These are phyloP conservation scores for Blastobotrys raffinosifermentans DNA, from an alignment of 1,139 yeast genomes.

Conservation along the genomic window DNA sequence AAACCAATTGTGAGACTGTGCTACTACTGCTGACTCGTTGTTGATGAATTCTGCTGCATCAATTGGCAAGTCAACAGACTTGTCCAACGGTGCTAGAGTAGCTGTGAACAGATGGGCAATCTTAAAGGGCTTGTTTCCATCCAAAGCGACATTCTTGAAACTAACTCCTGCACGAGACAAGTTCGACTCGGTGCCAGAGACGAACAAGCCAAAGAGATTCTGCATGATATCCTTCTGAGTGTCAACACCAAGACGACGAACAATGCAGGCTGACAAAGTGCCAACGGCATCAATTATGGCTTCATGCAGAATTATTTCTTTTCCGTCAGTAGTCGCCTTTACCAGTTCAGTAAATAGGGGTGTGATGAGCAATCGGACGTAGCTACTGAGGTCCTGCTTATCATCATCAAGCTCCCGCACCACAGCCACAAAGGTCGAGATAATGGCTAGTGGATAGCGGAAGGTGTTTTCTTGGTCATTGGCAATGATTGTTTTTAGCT, in stretches of 20 bases:
- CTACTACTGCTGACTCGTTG: slow-evolving; percentile 23
- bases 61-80: slow-evolving; percentile 13
- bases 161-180: background rate
- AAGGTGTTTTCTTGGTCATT: background rate
- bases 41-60: slow-evolving; percentile 21
- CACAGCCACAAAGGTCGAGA: slow-evolving; percentile 20
- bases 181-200: slow-evolving; percentile 11
- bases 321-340: slow-evolving; percentile 9
- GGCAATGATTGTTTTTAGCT: slow-evolving; percentile 21
- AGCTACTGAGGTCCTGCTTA: slow-evolving; percentile 12
- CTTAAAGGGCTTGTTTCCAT: slow-evolving; percentile 31
- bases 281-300: slow-evolving; percentile 17
- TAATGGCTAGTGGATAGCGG: slow-evolving; percentile 21
- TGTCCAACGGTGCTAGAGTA: slow-evolving; percentile 22
- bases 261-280: slow-evolving; percentile 10
- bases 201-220: slow-evolving; percentile 20
- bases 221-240: slow-evolving; percentile 17
- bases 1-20: slow-evolving; percentile 23
- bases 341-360: slow-evolving; percentile 19
- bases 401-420: slow-evolving; percentile 16
- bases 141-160: background rate
- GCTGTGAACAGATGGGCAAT: slow-evolving; percentile 41
- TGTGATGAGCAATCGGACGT: slow-evolving; percentile 21
- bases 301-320: slow-evolving; percentile 12
- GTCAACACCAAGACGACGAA: slow-evolving; percentile 11